Percentiles rank a stretch among this genome's conserved stretches.
Evolutionary conservation across 2,329 filamentous ascomycete species (phyloP).

Genomic region (Tolypocladium ophioglossoides): DNA sequence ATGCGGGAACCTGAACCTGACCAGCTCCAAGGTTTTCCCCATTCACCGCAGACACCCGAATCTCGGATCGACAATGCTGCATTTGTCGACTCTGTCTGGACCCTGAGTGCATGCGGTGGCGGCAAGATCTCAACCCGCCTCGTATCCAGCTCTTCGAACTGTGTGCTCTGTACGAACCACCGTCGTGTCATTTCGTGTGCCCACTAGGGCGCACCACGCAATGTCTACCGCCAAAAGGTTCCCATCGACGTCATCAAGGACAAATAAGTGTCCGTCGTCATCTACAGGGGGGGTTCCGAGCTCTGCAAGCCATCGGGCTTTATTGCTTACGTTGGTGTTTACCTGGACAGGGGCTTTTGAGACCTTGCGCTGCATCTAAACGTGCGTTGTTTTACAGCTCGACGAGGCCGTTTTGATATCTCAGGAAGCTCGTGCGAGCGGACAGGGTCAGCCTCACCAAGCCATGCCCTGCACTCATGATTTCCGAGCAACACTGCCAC

Average conservation of each 20-base stretch:
- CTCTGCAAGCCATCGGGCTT: not conserved
- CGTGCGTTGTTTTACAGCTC: not conserved
- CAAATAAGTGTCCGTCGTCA: not conserved
- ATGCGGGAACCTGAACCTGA: no score
- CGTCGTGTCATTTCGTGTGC: not conserved
- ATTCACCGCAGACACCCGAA: not conserved
- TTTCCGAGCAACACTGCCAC: no score
- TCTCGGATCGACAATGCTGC: not conserved
- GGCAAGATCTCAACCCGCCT: not conserved
- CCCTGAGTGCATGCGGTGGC: not conserved
- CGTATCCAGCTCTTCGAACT: not conserved
- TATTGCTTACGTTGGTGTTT: not conserved
- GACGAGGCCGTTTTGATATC: not conserved
- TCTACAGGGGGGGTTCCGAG: not conserved
- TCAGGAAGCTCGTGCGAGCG: not conserved
- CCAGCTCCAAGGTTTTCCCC: not conserved
- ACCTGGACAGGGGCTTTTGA: not conserved
- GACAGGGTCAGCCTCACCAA: not conserved
- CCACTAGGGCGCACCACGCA: not conserved
- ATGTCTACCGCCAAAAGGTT: not conserved
- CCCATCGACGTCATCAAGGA: not conserved
- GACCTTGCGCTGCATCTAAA: not conserved
- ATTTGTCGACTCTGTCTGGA: not conserved
- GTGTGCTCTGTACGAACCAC: not conserved
- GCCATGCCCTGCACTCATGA: no score